Evolutionary conservation across 495 filamentous ascomycete species (phyloP).

Genomic region (Aspergillus kassunensis): DNA sequence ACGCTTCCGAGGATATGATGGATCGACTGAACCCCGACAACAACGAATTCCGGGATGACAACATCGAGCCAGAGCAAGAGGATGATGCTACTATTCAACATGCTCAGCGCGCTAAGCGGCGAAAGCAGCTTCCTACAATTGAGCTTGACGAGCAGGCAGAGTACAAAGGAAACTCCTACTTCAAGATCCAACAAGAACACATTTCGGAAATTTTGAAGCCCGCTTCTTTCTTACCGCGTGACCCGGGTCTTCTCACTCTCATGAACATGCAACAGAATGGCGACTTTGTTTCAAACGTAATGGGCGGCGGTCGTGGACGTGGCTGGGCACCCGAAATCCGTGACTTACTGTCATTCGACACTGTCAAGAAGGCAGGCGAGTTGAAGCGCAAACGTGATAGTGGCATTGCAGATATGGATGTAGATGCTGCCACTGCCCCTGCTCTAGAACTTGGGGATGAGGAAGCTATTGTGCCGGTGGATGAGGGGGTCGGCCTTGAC

Average conservation of each 20-base stretch:
- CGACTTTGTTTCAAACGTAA: constrained; percentile 71
- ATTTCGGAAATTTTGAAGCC: constrained; percentile 76
- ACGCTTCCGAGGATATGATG: constrained; percentile 56
- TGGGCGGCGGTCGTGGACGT: constrained; percentile 70
- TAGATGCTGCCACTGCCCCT: constrained; percentile 60
- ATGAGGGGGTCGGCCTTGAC: constrained; percentile 50
- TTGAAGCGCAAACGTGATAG: constrained; percentile 93
- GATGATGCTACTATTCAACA: constrained; percentile 51
- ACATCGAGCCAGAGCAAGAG: constrained; percentile 53
- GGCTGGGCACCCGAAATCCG: constrained; percentile 90
- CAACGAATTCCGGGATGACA: constrained; percentile 38
- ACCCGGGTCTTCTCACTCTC: constrained; percentile 80
- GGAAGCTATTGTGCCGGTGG: constrained; percentile 46
- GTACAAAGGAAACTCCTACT: constrained; percentile 47
- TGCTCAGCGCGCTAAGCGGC: constrained; percentile 69
- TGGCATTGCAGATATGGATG: constrained; percentile 75
- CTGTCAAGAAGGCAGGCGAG: constrained; percentile 70
- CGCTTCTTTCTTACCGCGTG: constrained; percentile 74
- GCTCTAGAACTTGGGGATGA: constrained; percentile 65
- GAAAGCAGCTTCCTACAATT: constrained; percentile 58
- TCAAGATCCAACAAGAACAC: constrained; percentile 76
- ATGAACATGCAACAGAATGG: constrained; percentile 86
- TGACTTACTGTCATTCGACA: constrained; percentile 76
- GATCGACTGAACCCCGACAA: constrained; percentile 51
- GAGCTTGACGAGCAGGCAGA: constrained; percentile 63